A percentile compares a stretch with the other conserved stretches of the same genome.
These are phyloP conservation scores for Aspergillus haitiensis DNA, from an alignment of 495 filamentous ascomycete species.

Conservation along the genomic window DNA sequence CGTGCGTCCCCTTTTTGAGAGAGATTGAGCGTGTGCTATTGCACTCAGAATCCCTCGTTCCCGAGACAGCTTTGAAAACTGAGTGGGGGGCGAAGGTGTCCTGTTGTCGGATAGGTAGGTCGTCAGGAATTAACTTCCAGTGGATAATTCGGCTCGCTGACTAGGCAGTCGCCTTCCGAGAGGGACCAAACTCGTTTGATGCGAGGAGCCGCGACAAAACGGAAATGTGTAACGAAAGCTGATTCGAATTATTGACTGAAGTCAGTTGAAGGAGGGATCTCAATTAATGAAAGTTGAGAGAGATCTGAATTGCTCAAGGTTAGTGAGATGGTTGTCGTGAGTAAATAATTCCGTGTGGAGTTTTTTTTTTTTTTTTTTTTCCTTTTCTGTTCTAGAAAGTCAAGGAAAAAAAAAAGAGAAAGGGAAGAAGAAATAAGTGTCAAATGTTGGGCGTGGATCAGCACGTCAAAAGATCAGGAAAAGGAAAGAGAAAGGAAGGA, in stretches of 20 bases:
- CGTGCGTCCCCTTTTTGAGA: conserved; percentile 33
- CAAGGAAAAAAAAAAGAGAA: conserved; percentile 2
- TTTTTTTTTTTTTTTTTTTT: neutral
- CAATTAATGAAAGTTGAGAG: conserved; percentile 18
- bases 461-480: conserved; percentile 6
- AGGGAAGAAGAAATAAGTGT: conserved; percentile 10
- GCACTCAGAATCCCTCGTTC: conserved; percentile 17
- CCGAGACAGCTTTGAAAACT: conserved; percentile 9
- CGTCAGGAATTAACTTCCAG: neutral
- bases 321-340: conserved; percentile 7
- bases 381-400: neutral
- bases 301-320: conserved; percentile 15
- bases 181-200: conserved; percentile 12
- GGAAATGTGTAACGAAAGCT: conserved; percentile 13
- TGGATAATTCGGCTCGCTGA: conserved; percentile 3
- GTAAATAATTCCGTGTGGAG: neutral
- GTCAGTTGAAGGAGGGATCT: conserved; percentile 13
- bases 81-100: neutral
- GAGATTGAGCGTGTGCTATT: conserved; percentile 15
- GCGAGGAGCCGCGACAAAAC: conserved; percentile 22
- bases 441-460: conserved; percentile 2
- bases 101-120: neutral
- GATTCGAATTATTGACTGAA: conserved; percentile 8
- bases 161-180: conserved; percentile 16
- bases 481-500: neutral